Conservation (phyloP, 2,329 filamentous ascomycete genomes). For the Aureobasidium subglaciale region DNA sequence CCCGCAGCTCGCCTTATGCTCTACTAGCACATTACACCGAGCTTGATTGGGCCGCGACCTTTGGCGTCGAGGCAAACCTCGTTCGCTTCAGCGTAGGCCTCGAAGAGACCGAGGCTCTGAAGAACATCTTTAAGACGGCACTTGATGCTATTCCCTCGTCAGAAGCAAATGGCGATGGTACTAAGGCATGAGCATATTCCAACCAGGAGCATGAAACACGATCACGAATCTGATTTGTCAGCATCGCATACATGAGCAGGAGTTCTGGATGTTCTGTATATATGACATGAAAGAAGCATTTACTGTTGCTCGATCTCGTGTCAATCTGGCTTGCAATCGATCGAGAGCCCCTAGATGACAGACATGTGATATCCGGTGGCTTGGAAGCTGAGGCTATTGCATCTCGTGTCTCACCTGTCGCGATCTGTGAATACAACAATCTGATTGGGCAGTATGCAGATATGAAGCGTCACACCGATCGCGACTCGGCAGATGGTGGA, state of each 20-base stretch:
- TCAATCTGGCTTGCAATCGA: no score
- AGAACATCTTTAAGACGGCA: slow-evolving; percentile 59
- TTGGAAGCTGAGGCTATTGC: no score
- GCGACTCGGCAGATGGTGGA: no score
- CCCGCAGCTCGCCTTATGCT: slow-evolving; percentile 66
- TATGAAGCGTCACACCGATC: not conserved
- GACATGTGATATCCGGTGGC: no score
- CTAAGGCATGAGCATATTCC: not conserved
- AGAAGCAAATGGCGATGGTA: not conserved
- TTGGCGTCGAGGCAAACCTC: slow-evolving; percentile 72
- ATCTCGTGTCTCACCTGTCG: not conserved
- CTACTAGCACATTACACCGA: slow-evolving; percentile 87
- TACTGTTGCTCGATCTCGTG: not conserved
- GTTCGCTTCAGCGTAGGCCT: slow-evolving; percentile 84
- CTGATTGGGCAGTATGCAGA: not conserved
- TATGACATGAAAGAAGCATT: not conserved
- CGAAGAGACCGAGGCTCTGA: slow-evolving; percentile 65
- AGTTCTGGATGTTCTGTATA: not conserved
- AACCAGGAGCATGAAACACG: not conserved
- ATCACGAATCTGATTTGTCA: not conserved
- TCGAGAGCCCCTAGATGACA: no score
- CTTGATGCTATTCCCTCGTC: slow-evolving; percentile 49
- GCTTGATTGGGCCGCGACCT: slow-evolving; percentile 79
- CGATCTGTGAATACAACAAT: not conserved
- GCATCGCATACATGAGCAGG: not conserved